Conservation (phyloP, 2,329 filamentous ascomycete genomes). For the Aureobasidium lini region DNA sequence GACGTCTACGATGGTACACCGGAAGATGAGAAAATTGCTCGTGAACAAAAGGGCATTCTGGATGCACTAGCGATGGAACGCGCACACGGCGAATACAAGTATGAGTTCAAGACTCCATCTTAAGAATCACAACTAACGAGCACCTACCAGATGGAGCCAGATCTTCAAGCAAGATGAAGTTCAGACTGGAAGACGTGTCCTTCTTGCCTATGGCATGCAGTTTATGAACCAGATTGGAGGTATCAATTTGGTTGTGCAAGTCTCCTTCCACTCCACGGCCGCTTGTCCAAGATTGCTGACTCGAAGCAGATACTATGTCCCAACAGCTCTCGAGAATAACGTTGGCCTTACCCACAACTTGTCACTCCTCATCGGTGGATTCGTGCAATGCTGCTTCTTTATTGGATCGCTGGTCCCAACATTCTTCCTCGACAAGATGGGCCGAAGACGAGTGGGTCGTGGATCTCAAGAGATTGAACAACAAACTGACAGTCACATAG, state of each 20-base stretch:
- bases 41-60: conserved; percentile 29
- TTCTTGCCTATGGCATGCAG: conserved; percentile 33
- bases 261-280: neutral
- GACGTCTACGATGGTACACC: conserved; percentile 26
- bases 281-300: neutral
- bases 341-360: conserved; percentile 39
- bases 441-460: conserved; percentile 19
- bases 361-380: conserved; percentile 41
- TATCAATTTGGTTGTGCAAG: conserved; percentile 33
- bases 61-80: conserved; percentile 30
- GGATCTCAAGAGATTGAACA: too few relatives aligned
- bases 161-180: conserved; percentile 34
- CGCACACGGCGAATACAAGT: conserved; percentile 31
- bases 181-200: conserved; percentile 32
- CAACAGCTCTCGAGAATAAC: conserved; percentile 38
- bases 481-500: neutral
- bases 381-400: conserved; percentile 35
- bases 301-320: conserved; percentile 32
- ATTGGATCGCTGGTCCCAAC: conserved; percentile 40
- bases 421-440: conserved; percentile 39
- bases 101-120: neutral
- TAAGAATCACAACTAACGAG: neutral
- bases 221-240: conserved; percentile 35
- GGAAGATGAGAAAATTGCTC: conserved; percentile 23
- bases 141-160: conserved; percentile 25